These are phyloP conservation scores for Cochliopodium minus DNA, from an alignment of 208 protist genomes.

Conservation along the genomic window DNA sequence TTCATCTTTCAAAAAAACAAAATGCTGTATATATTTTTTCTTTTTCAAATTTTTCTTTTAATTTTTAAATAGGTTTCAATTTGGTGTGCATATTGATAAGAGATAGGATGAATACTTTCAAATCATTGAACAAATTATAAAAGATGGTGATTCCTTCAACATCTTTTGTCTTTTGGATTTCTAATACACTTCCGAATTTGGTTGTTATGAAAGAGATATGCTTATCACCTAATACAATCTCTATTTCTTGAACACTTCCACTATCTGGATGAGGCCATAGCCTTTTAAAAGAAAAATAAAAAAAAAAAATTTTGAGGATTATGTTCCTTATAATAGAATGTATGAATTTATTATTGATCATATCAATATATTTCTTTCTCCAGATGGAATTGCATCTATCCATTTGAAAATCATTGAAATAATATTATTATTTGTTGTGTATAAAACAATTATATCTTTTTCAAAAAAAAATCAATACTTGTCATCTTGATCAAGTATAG, in stretches of 20 bases:
- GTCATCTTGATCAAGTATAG: conserved; percentile 43
- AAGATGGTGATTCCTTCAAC: conserved; percentile 67
- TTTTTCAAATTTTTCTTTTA: background rate
- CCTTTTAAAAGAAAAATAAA: conserved; percentile 28
- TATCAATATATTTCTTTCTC: no score
- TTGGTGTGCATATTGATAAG: conserved; percentile 73
- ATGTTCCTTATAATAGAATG: background rate
- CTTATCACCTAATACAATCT: conserved; percentile 55
- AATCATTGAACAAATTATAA: conserved; percentile 65
- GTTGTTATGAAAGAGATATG: conserved; percentile 70
- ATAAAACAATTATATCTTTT: background rate
- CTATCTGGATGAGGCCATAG: conserved; percentile 60
- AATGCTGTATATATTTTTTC: no score
- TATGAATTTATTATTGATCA: background rate
- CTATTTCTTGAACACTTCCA: conserved; percentile 62
- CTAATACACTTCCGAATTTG: conserved; percentile 61
- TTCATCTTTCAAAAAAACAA: no score
- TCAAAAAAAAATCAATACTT: background rate
- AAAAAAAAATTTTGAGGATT: background rate
- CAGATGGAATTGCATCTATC: background rate
- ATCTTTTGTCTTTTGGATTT: conserved; percentile 57
- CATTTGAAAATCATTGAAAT: background rate
- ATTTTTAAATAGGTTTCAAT: conserved; percentile 21
- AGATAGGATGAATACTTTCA: conserved; percentile 70
- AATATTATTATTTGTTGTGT: background rate